phyloP scores from a whole-genome alignment of 1,284 basidiomycete species.

The Coniferiporia sulphurascens region DNA sequence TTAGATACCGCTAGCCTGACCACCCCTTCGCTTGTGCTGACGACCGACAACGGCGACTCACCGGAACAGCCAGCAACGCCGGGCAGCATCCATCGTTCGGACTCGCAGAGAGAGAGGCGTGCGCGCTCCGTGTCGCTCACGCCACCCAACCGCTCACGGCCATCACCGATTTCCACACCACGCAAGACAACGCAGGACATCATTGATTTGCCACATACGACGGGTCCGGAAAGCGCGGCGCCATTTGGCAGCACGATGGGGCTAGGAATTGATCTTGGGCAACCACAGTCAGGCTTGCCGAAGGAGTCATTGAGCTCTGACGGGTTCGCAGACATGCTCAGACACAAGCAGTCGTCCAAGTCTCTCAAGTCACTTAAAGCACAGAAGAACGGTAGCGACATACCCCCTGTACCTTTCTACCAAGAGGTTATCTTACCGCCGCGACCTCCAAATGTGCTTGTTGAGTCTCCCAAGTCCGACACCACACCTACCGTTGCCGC shows the following conservation, averaged over 20 bases:
- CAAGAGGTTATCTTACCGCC: not conserved
- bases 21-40: constrained; percentile 18
- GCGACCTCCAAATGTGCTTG: constrained; percentile 27
- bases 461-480: constrained; percentile 45
- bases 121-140: constrained; percentile 8
- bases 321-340: constrained; percentile 3
- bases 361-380: constrained; percentile 22
- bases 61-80: constrained; percentile 14
- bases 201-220: constrained; percentile 8
- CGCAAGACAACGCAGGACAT: not conserved
- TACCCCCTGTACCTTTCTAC: constrained; percentile 21
- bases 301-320: constrained; percentile 2
- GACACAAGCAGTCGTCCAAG: constrained; percentile 18
- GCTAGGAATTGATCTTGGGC: constrained; percentile 14
- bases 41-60: constrained; percentile 17
- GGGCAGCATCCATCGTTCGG: constrained; percentile 19
- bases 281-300: not conserved
- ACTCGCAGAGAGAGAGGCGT: constrained; percentile 13
- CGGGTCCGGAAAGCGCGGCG: constrained; percentile 6
- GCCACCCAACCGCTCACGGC: not conserved
- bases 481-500: constrained; percentile 24
- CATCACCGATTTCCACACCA: constrained; percentile 1
- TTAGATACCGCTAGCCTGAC: not conserved
- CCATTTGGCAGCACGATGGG: not conserved
- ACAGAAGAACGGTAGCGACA: constrained; percentile 10